Evolutionary conservation across 352 stramenopile species (phyloP).

Genomic region (Globisporangium perplexum): DNA sequence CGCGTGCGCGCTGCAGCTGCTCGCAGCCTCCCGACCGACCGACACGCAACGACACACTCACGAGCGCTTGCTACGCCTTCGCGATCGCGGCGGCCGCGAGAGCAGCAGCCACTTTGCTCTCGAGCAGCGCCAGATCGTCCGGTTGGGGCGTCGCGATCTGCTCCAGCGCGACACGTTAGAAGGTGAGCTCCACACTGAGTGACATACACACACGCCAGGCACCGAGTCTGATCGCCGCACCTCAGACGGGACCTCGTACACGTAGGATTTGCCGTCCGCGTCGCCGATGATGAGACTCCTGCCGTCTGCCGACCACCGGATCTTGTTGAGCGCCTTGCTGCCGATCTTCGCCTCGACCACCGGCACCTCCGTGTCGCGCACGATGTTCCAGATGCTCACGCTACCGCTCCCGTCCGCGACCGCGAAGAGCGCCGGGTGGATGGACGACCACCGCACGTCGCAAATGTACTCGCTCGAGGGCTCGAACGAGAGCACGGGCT

Average conservation of each 20-base stretch:
- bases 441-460: slow-evolving; percentile 80
- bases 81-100: slow-evolving; percentile 34
- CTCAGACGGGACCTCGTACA: slow-evolving; percentile 78
- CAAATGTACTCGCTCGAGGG: slow-evolving; percentile 87
- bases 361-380: slow-evolving; percentile 78
- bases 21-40: not conserved
- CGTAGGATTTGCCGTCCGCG: slow-evolving; percentile 58
- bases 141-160: slow-evolving; percentile 60
- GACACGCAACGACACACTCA: not conserved
- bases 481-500: slow-evolving; percentile 76
- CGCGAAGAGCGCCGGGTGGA: slow-evolving; percentile 77
- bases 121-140: slow-evolving; percentile 55
- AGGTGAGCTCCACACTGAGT: slow-evolving; percentile 8
- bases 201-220: not conserved
- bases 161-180: not conserved
- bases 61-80: slow-evolving; percentile 22
- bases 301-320: slow-evolving; percentile 75
- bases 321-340: slow-evolving; percentile 77
- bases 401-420: slow-evolving; percentile 69
- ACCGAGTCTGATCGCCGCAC: slow-evolving; percentile 22
- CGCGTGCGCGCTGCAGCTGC: not conserved
- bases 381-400: slow-evolving; percentile 83
- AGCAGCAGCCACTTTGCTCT: slow-evolving; percentile 56
- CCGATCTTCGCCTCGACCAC: slow-evolving; percentile 58
- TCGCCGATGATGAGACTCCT: slow-evolving; percentile 79